Conservation (phyloP, 805 yeast genomes). For the Saturnispora quitensis region DNA sequence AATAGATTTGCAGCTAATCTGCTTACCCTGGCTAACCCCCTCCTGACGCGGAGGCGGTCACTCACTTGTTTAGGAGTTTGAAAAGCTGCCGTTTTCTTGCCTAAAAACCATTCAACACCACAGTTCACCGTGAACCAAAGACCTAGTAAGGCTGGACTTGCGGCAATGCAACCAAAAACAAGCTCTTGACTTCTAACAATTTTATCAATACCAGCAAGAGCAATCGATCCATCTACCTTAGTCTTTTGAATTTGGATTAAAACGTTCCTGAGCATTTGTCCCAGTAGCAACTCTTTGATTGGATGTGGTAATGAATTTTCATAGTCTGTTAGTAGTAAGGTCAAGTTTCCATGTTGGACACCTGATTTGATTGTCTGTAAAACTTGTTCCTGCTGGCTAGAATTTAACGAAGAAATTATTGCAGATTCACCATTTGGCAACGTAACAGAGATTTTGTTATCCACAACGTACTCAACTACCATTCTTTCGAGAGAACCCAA, state of each 20-base stretch:
- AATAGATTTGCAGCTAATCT: slow-evolving; percentile 17
- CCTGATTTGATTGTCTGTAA: slow-evolving; percentile 32
- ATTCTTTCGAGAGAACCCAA: slow-evolving; percentile 74
- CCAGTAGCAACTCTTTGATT: slow-evolving; percentile 48
- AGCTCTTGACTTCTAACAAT: slow-evolving; percentile 83
- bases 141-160: slow-evolving; percentile 67
- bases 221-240: slow-evolving; percentile 89
- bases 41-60: background rate
- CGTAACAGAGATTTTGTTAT: slow-evolving; percentile 19
- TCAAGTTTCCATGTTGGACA: slow-evolving; percentile 67
- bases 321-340: slow-evolving; percentile 70
- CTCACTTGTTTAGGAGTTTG: slow-evolving; percentile 1
- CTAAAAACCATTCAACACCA: slow-evolving; percentile 7
- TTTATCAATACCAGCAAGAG: slow-evolving; percentile 84
- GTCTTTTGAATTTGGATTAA: slow-evolving; percentile 92
- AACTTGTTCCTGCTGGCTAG: slow-evolving; percentile 4
- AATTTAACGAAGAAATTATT: background rate
- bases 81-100: background rate
- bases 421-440: slow-evolving; percentile 1
- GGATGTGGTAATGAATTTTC: slow-evolving; percentile 71
- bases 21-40: slow-evolving; percentile 14
- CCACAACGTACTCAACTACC: slow-evolving; percentile 64
- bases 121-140: slow-evolving; percentile 33
- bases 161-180: slow-evolving; percentile 87
- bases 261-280: slow-evolving; percentile 66